Conservation (phyloP, 805 yeast genomes). For the Lipomyces chichibuensis region DNA sequence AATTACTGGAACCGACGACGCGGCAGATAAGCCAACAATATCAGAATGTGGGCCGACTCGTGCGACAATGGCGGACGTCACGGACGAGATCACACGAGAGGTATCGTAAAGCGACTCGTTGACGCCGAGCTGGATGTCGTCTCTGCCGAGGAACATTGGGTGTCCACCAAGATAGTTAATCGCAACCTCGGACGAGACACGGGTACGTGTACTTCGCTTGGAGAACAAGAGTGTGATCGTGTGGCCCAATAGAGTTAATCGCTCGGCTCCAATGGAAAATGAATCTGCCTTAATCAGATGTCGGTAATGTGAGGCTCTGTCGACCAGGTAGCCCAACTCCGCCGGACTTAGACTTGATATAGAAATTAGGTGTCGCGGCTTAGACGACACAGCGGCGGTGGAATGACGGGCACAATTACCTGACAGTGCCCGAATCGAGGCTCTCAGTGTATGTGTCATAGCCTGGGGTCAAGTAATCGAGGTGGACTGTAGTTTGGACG, state of each 20-base stretch:
- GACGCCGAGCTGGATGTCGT: constrained; percentile 92
- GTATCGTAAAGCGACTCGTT: constrained; percentile 91
- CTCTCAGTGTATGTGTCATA: background rate
- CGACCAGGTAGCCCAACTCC: constrained; percentile 73
- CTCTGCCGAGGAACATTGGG: constrained; percentile 95
- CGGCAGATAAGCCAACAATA: constrained; percentile 72
- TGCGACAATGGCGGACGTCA: constrained; percentile 98
- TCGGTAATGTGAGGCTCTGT: constrained; percentile 69
- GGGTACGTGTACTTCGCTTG: constrained; percentile 93
- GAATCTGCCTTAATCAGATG: constrained; percentile 56
- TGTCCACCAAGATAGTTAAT: constrained; percentile 90
- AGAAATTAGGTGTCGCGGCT: constrained; percentile 73
- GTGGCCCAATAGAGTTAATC: constrained; percentile 70
- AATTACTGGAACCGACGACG: constrained; percentile 87
- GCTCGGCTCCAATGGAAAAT: constrained; percentile 46
- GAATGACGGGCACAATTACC: background rate
- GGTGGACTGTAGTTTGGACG: constrained; percentile 2
- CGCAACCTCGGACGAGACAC: constrained; percentile 94
- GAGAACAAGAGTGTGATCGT: constrained; percentile 82
- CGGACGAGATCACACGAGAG: constrained; percentile 84
- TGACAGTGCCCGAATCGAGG: constrained; percentile 15
- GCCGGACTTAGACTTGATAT: constrained; percentile 74
- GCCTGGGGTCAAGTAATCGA: background rate
- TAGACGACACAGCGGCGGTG: background rate
- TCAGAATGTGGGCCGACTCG: constrained; percentile 86